Percentiles rank a stretch among this genome's conserved stretches.
These are phyloP conservation scores for Larix sibirica DNA, from an alignment of 83 land plant genomes.

Conservation along the genomic window DNA sequence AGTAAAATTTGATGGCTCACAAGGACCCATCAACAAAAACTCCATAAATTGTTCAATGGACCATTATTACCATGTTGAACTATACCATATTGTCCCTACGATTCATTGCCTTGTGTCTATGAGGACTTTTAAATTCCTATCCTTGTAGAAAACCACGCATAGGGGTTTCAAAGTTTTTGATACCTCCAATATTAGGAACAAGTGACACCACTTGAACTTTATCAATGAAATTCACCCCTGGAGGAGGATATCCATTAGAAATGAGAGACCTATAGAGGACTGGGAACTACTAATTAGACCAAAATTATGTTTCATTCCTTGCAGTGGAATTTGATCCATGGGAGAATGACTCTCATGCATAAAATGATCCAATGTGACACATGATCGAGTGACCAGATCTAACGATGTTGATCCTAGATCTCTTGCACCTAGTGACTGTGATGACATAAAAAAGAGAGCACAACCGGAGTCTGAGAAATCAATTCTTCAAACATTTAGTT, in stretches of 20 bases:
- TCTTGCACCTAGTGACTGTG: too few relatives aligned
- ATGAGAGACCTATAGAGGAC: background rate
- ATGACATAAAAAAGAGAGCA: too few relatives aligned
- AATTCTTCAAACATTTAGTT: too few relatives aligned
- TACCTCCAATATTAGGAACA: slow-evolving; percentile 20
- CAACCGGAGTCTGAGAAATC: background rate
- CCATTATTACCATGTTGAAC: slow-evolving; percentile 25
- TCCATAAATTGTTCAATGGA: slow-evolving; percentile 12
- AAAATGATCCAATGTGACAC: too few relatives aligned
- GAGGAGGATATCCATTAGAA: slow-evolving; percentile 27
- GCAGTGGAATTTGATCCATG: slow-evolving; percentile 8
- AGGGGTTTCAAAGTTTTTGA: slow-evolving; percentile 23
- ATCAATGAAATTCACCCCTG: slow-evolving; percentile 21
- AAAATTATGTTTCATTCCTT: slow-evolving; percentile 20
- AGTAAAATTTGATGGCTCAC: slow-evolving; percentile 7
- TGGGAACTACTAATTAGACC: background rate
- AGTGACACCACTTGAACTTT: slow-evolving; percentile 26
- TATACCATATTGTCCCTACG: slow-evolving; percentile 25
- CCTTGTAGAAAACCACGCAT: slow-evolving; percentile 20
- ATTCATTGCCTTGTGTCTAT: slow-evolving; percentile 34
- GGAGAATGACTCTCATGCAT: background rate
- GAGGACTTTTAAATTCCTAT: slow-evolving; percentile 27
- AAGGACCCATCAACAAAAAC: slow-evolving; percentile 4
- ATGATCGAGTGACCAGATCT: too few relatives aligned
- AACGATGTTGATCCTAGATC: too few relatives aligned